Conservation (phyloP, 2,329 filamentous ascomycete genomes). For the Drechslerella coelobrocha region DNA sequence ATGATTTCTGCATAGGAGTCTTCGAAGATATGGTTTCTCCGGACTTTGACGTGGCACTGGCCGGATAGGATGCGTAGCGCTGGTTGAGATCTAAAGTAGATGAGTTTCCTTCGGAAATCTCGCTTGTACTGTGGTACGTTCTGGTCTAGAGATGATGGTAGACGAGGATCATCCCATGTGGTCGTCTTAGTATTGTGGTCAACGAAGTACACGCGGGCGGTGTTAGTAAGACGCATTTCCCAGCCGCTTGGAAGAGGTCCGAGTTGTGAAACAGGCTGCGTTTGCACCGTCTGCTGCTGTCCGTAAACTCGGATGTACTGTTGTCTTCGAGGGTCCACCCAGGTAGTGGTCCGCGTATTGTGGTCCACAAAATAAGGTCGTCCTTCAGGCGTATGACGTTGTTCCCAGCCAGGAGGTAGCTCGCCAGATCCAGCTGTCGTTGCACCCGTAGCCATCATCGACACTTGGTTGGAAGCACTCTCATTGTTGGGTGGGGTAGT, state of each 20-base stretch:
- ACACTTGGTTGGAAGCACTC: slow-evolving; percentile 67
- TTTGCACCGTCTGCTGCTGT: slow-evolving; percentile 87
- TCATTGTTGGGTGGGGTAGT: slow-evolving; percentile 57
- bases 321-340: slow-evolving; percentile 95
- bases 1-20: slow-evolving; percentile 99
- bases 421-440: slow-evolving; percentile 95
- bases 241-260: slow-evolving; percentile 94
- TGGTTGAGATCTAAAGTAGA: slow-evolving; percentile 98
- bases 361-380: slow-evolving; percentile 97
- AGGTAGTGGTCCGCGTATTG: slow-evolving; percentile 96
- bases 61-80: slow-evolving; percentile 93
- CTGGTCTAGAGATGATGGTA: slow-evolving; percentile 95
- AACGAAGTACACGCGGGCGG: slow-evolving; percentile 96
- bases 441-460: slow-evolving; percentile 93
- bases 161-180: slow-evolving; percentile 95
- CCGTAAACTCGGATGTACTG: slow-evolving; percentile 99
- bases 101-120: slow-evolving; percentile 95
- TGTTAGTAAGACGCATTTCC: slow-evolving; percentile 99
- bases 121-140: slow-evolving; percentile 99
- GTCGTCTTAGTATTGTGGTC: slow-evolving; percentile 99
- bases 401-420: slow-evolving; percentile 94
- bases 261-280: slow-evolving; percentile 95
- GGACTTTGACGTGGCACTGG: slow-evolving; percentile 97
- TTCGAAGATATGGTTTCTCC: slow-evolving; percentile 96
- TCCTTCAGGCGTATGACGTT: slow-evolving; percentile 92